Base-by-base conservation (phyloP, 1,139 yeast genomes). In the Blastobotrys elegans region DNA sequence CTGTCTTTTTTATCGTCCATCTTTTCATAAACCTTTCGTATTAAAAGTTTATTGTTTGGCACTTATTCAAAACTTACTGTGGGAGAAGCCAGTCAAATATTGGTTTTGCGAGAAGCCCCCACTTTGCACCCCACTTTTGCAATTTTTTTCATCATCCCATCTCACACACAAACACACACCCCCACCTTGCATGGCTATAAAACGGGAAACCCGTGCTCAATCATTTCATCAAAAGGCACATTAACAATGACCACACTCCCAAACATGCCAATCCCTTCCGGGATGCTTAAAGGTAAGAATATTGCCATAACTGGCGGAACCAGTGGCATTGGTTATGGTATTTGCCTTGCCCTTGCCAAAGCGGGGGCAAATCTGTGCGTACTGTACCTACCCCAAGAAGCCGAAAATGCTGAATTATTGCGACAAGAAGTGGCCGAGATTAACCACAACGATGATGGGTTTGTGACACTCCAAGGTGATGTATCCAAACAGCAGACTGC, bases 401-500 rank as follows among this genome's bases (percentile, higher is more conserved):
- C 26, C 55, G 32, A 47, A 42, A 45, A 41, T 52, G 65, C 52
- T 46, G 48, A 11, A 50, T 51, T 2, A 10, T 53, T 55, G 14
- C 63, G 65, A 3, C 53, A 59, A 16, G 63, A 65, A 26, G 46
- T 65, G 37, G 53, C 48, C 4, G 20, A 54, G 27, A 56, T 63
- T 48, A 58, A 67, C 33, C 57, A 58, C 24, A 29, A 39, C 42
- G 31, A 32, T 14, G 30, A 58, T 18, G 54, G 58, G 13, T 63
- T 70, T 21, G 56, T 66, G 8, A 65, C 71, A 0, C 63, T 71
- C 3, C 60, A 70, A 10, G 78, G 76, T 10, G 78, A 74, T 51
- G 70, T 72, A 24, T 63, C 73, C 2, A 57, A 62, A 26, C 73
- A 73, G 1, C 64, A 63, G 44, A 71, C 76, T 3, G 62, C 73